Base-by-base conservation (phyloP, 129 eudicot genomes). In the Erigeron canadensis region DNA sequence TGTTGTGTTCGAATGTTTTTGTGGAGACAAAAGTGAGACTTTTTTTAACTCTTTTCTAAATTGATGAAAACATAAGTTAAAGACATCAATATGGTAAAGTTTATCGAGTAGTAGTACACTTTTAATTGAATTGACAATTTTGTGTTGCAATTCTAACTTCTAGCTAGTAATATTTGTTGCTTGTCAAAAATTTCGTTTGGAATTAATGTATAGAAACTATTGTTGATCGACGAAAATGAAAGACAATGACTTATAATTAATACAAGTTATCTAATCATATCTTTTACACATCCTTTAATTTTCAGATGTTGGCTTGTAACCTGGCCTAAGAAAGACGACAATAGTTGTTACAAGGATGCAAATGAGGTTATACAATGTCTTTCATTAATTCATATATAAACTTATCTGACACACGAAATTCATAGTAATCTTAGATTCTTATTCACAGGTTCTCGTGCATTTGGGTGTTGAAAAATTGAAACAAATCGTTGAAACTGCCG, bases 311-410 rank as follows among this genome's bases (percentile, higher is more conserved):
- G 95, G 96, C 76, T 57, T 71, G 98, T 92, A 40, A 79, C 81
- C 19, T 92, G 98, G 96, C 98, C 98, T 7, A 92, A 80, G 88
- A 92, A 83, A 82, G 90, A 92, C 42, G 96, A 86, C 76, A 18
- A 13, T 38, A 45, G 75, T 54, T 63, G 77, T 59, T 92, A 70
- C 78, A 92, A 92, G 85, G 98, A 92, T 80, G 96, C 98, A 58
- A 92, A 92, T 78, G 98, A 92, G 91, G 98, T 92, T 47, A 53
- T 54, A 69, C 45, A 16, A 2, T 10, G 5, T 6, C 55, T 46
- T 77, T 45, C 18, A 7, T 7, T 59, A 58, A 50, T 17, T 58
- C 17, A n/a, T n/a, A 44, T 50, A 9, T 17, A 11, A 34, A 46
- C 47, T 67, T n/a, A n/a, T 15, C 42, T 16, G 34, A 11, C 8